phyloP scores from a whole-genome alignment of 73 alveolate species.

The Loxodes magnus region DNA sequence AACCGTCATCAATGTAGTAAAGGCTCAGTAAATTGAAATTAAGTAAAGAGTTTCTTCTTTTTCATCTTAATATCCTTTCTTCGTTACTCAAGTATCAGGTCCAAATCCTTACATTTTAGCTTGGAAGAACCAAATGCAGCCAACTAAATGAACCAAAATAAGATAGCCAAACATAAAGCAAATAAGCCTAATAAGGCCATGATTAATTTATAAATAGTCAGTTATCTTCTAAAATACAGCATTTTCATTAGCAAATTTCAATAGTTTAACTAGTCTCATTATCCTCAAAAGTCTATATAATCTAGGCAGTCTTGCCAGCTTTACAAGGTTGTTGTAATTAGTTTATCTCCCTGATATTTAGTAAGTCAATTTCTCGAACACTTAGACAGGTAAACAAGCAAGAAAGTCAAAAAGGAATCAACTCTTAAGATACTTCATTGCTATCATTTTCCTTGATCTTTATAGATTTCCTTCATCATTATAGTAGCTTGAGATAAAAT shows the following conservation, averaged over 20 bases:
- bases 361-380: conserved; percentile 6
- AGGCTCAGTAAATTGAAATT: conserved; percentile 48
- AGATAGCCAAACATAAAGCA: conserved; percentile 19
- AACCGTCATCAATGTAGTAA: conserved; percentile 54
- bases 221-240: conserved; percentile 16
- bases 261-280: conserved; percentile 31
- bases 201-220: conserved; percentile 35
- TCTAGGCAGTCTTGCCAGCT: conserved; percentile 48
- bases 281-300: conserved; percentile 38
- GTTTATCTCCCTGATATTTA: neutral
- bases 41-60: conserved; percentile 27
- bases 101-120: conserved; percentile 63
- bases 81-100: conserved; percentile 69
- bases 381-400: conserved; percentile 55
- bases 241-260: conserved; percentile 18
- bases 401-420: conserved; percentile 61
- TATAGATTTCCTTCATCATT: conserved; percentile 60
- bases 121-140: conserved; percentile 65
- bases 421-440: conserved; percentile 40
- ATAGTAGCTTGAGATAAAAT: conserved; percentile 54
- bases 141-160: conserved; percentile 53
- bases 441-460: conserved; percentile 18
- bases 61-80: conserved; percentile 25
- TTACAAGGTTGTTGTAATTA: conserved; percentile 20
- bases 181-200: conserved; percentile 44